Evolutionary conservation across 1,284 basidiomycete species (phyloP).

Genomic region (Phellinidium pouzarii): DNA sequence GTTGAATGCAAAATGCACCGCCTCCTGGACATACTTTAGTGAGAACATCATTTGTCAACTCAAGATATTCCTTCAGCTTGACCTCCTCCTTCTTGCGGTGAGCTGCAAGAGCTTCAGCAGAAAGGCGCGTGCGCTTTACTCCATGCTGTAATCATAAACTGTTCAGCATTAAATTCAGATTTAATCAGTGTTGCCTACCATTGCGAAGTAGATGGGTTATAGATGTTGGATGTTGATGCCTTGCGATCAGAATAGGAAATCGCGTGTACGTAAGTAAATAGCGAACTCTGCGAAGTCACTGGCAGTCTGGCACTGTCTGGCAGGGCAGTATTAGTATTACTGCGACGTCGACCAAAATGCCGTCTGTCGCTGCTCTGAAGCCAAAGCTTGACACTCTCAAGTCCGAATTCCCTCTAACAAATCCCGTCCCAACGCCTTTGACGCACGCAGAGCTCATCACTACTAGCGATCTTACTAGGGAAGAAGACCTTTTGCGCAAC

Average conservation of each 20-base stretch:
- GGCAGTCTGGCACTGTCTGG: too few relatives aligned
- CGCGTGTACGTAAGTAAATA: background rate
- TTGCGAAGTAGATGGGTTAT: background rate
- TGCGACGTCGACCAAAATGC: conserved; percentile 35
- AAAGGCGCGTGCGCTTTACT: conserved; percentile 64
- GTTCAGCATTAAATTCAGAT: background rate
- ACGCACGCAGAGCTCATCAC: conserved; percentile 75
- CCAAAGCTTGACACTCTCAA: conserved; percentile 46
- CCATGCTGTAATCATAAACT: conserved; percentile 49
- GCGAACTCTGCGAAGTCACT: background rate
- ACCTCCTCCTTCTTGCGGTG: conserved; percentile 63
- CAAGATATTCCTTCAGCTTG: conserved; percentile 71
- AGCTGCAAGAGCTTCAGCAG: conserved; percentile 57
- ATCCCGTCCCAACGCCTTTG: conserved; percentile 76
- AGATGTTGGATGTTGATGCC: background rate
- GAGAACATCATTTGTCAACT: conserved; percentile 61
- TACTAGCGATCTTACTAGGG: conserved; percentile 74
- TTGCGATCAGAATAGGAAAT: too few relatives aligned
- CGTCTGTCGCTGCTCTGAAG: conserved; percentile 40
- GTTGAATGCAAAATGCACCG: conserved; percentile 6
- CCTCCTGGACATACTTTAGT: conserved; percentile 51
- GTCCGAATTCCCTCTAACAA: conserved; percentile 73
- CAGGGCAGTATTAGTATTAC: background rate
- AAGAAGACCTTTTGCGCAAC: conserved; percentile 95
- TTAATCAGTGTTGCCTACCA: background rate